Conservation (phyloP, 352 stramenopile species). For the Phytophthora vignae region DNA sequence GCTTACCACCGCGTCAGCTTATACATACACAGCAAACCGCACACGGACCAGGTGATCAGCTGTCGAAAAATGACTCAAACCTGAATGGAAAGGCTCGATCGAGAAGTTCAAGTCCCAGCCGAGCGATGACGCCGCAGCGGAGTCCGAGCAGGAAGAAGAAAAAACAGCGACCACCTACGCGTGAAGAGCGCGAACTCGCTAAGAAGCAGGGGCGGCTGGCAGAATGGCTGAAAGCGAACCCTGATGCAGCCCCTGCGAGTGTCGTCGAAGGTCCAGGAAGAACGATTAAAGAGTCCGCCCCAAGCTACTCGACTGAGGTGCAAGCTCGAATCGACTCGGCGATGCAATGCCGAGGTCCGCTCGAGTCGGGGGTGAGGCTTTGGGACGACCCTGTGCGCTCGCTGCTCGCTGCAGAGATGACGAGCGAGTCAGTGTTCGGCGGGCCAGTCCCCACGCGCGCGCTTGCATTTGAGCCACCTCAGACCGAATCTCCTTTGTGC, state of each 20-base stretch:
- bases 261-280: background rate
- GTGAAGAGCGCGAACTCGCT: slow-evolving; percentile 26
- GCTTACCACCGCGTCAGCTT: slow-evolving; percentile 10
- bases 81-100: background rate
- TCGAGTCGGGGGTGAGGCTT: slow-evolving; percentile 34
- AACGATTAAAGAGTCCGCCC: background rate
- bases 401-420: slow-evolving; percentile 62
- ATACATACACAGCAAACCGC: background rate
- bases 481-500: slow-evolving; percentile 6
- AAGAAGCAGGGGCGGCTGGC: slow-evolving; percentile 28
- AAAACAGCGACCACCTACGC: slow-evolving; percentile 17
- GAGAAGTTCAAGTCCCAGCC: slow-evolving; percentile 10
- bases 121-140: slow-evolving; percentile 12
- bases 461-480: slow-evolving; percentile 32
- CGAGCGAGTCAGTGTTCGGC: slow-evolving; percentile 62
- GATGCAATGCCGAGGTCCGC: slow-evolving; percentile 32
- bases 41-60: background rate
- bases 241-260: slow-evolving; percentile 5
- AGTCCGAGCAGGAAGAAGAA: slow-evolving; percentile 35
- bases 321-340: slow-evolving; percentile 39
- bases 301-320: slow-evolving; percentile 50
- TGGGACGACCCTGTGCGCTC: slow-evolving; percentile 61
- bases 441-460: slow-evolving; percentile 46
- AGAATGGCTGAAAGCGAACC: slow-evolving; percentile 28
- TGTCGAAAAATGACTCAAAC: slow-evolving; percentile 8